Conservation (phyloP, 345 rosid genomes). For the Ricinus communis region DNA sequence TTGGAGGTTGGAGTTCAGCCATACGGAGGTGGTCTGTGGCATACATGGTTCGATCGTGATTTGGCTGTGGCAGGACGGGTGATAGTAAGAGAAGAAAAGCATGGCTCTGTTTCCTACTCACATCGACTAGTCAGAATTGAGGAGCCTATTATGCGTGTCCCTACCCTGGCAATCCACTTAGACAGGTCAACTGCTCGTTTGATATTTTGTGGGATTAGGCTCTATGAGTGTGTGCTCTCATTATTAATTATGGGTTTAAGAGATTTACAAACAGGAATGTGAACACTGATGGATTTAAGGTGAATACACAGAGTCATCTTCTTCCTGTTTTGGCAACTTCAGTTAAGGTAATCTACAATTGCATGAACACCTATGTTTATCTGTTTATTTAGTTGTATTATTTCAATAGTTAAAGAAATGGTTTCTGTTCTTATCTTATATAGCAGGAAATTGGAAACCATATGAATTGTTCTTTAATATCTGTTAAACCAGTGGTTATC, state of each 20-base stretch:
- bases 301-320: slow-evolving; percentile 84
- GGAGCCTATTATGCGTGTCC: slow-evolving; percentile 91
- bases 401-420: background rate
- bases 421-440: background rate
- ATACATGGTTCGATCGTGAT: slow-evolving; percentile 99
- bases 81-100: slow-evolving; percentile 57
- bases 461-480: background rate
- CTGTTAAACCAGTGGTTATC: background rate
- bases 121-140: slow-evolving; percentile 74
- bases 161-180: slow-evolving; percentile 90
- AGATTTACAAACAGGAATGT: slow-evolving; percentile 51
- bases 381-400: background rate
- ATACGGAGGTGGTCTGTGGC: slow-evolving; percentile 95
- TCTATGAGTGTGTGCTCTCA: slow-evolving; percentile 3
- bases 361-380: background rate
- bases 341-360: slow-evolving; percentile 54
- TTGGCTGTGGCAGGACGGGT: slow-evolving; percentile 92
- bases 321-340: slow-evolving; percentile 86
- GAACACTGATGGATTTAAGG: slow-evolving; percentile 82
- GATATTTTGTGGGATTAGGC: slow-evolving; percentile 1
- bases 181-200: slow-evolving; percentile 51
- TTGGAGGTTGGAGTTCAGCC: slow-evolving; percentile 92
- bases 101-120: slow-evolving; percentile 54
- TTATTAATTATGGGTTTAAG: background rate
- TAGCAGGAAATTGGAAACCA: background rate